These are phyloP conservation scores for Articulospora tetracladia DNA, from an alignment of 495 filamentous ascomycete genomes.

Conservation along the genomic window DNA sequence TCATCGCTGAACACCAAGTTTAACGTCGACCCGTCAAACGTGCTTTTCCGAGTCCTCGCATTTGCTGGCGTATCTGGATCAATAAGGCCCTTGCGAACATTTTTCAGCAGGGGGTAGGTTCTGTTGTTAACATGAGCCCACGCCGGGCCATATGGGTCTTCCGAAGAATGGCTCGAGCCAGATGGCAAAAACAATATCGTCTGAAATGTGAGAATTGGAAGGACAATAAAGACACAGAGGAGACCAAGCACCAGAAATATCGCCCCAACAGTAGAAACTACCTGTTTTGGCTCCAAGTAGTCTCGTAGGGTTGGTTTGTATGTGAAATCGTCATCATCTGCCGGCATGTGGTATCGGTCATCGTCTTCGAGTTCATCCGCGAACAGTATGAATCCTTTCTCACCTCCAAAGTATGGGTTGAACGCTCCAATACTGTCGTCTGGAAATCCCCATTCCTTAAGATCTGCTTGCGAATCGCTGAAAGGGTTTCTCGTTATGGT, in stretches of 20 bases:
- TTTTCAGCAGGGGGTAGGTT: conserved; percentile 47
- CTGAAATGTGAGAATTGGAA: conserved; percentile 39
- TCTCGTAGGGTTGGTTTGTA: conserved; percentile 36
- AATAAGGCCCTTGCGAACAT: conserved; percentile 58
- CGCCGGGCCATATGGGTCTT: conserved; percentile 7
- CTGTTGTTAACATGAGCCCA: conserved; percentile 35
- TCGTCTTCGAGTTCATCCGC: conserved; percentile 41
- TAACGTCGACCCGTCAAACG: conserved; percentile 54
- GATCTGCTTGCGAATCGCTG: conserved; percentile 19
- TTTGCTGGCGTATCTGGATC: conserved; percentile 69
- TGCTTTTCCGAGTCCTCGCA: conserved; percentile 49
- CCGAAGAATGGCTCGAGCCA: conserved; percentile 12
- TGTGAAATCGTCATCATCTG: conserved; percentile 38
- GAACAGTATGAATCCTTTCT: conserved; percentile 36
- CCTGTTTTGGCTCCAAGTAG: conserved; percentile 33
- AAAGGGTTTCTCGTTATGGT: conserved; percentile 17
- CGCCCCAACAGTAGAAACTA: conserved; percentile 37
- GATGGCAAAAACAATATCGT: conserved; percentile 20
- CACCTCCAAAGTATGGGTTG: conserved; percentile 27
- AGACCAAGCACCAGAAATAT: conserved; percentile 40
- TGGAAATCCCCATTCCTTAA: conserved; percentile 31
- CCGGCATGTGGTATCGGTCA: conserved; percentile 46
- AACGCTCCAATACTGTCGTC: conserved; percentile 38
- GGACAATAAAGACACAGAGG: conserved; percentile 38
- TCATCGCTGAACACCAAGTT: conserved; percentile 72